Evolutionary conservation across 2,329 filamentous ascomycete genomes (phyloP), one percentile per base, ranked within the genome.

Genomic region (Incumbomyces lentus): DNA sequence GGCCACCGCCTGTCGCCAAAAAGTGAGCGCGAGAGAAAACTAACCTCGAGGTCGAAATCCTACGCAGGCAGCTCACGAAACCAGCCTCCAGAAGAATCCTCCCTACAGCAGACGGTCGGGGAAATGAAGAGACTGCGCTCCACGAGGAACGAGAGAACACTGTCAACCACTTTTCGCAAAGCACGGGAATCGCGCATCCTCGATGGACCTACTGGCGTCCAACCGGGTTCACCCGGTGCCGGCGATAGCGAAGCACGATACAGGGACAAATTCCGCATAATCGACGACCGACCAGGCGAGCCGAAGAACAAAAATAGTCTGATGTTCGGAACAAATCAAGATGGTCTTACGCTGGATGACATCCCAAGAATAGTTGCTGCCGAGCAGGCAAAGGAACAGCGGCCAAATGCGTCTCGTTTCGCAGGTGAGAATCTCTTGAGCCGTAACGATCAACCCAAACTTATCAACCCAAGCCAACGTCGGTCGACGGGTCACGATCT

Each of bases 321-420:
- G 56, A 90, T 89, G 60, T 88, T 98, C 60, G 87, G 87, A 31
- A 33, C 36, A 16, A 82, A 88, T 55, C 84, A 90, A 59, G 89
- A 96, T 64, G 87, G 87, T 18, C 77, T 98, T 51, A 95, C 90
- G 0, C 70, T 98, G 47, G 92, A 98, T 59, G 92, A 98, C 60
- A 96, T 98, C 56, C 88, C 92, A 7, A 79, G 92, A 52, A 94
- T 98, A 59, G 89, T 95, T 35, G 92, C 92, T 30, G 86, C 92
- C 12, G 89, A 96, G 63, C 90, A 96, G 66, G 89, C 90, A 18
- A 82, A 88, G 57, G 90, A 96, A 61, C 87, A 94, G 62, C 75
- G 86, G 52, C 84, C 86, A 12, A 86, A 84, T 61, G 82, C 83
- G 11, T 87, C 86, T 59, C 84, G 81, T 50, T 82, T 84, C 58